A percentile compares a stretch with the other conserved stretches of the same genome.
Evolutionary conservation across 768 basidiomycete genomes (phyloP).

Genomic region (Lactifluus subvellereus): DNA sequence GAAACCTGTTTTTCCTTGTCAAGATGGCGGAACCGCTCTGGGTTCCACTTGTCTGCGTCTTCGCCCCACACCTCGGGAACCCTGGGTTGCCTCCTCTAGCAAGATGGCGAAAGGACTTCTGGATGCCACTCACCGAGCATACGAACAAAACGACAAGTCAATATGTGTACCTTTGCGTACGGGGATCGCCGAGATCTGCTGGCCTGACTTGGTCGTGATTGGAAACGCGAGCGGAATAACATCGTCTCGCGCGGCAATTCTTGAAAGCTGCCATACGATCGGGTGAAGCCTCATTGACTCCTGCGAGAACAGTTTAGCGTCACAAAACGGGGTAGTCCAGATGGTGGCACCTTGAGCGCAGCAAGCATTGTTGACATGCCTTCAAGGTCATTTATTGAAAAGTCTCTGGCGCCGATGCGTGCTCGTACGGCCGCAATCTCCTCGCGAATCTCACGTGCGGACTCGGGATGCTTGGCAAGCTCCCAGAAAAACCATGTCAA

Average conservation of each 20-base stretch:
- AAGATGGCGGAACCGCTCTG: conserved; percentile 26
- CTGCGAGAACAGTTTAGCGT: conserved; percentile 7
- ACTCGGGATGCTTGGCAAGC: conserved; percentile 28
- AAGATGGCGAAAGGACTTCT: too few relatives aligned
- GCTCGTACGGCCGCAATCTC: conserved; percentile 28
- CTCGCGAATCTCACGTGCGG: conserved; percentile 28
- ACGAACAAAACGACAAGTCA: conserved; percentile 28
- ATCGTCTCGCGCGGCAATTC: conserved; percentile 31
- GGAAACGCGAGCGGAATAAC: conserved; percentile 33
- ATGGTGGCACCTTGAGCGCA: conserved; percentile 30
- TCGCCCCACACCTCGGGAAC: conserved; percentile 30
- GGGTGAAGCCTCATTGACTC: conserved; percentile 33
- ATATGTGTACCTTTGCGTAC: conserved; percentile 29
- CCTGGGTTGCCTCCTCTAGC: conserved; percentile 11
- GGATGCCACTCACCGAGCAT: conserved; percentile 30
- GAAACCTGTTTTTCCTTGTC: conserved; percentile 22
- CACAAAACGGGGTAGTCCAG: background rate
- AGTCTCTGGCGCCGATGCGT: conserved; percentile 27
- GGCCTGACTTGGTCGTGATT: conserved; percentile 28
- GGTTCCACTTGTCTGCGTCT: conserved; percentile 31
- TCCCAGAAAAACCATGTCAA: conserved; percentile 32
- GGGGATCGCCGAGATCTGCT: conserved; percentile 28
- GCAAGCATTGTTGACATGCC: conserved; percentile 32
- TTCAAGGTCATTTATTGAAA: conserved; percentile 32
- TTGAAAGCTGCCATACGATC: conserved; percentile 28